Evolutionary conservation across 2,329 filamentous ascomycete species (phyloP).

Genomic region (Emmonsia crescens): DNA sequence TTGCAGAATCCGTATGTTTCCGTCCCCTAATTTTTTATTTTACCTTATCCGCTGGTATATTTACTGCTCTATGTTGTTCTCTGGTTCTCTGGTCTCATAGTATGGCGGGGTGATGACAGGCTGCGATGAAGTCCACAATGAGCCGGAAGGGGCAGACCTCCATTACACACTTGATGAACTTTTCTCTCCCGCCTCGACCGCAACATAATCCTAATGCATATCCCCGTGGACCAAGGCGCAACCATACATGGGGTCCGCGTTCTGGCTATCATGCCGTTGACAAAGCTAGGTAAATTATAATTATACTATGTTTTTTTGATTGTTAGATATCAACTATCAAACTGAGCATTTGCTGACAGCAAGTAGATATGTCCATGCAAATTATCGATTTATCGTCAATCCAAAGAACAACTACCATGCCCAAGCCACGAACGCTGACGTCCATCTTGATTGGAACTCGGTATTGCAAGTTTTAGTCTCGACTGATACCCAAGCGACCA

Average conservation of each 20-base stretch:
- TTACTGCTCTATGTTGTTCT: not conserved
- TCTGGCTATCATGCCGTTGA: constrained; percentile 85
- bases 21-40: not conserved
- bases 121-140: constrained; percentile 52
- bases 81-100: not conserved
- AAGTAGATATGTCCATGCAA: constrained; percentile 74
- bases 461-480: constrained; percentile 89
- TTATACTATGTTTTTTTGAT: not conserved
- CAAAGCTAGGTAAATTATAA: constrained; percentile 62
- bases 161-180: constrained; percentile 94
- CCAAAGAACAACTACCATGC: constrained; percentile 67
- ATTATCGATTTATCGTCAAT: constrained; percentile 92
- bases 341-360: constrained; percentile 4
- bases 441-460: constrained; percentile 80
- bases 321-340: not conserved
- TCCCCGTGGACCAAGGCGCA: constrained; percentile 52
- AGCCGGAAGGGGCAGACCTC: constrained; percentile 86
- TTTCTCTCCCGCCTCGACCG: constrained; percentile 66
- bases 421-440: constrained; percentile 76
- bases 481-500: constrained; percentile 72
- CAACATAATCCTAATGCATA: constrained; percentile 45
- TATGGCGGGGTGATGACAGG: constrained; percentile 26
- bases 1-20: constrained; percentile 66
- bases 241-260: constrained; percentile 71
- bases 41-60: not conserved